phyloP scores from a whole-genome alignment of 2,329 filamentous ascomycete species.

The Paraphaeosphaeria minitans region DNA sequence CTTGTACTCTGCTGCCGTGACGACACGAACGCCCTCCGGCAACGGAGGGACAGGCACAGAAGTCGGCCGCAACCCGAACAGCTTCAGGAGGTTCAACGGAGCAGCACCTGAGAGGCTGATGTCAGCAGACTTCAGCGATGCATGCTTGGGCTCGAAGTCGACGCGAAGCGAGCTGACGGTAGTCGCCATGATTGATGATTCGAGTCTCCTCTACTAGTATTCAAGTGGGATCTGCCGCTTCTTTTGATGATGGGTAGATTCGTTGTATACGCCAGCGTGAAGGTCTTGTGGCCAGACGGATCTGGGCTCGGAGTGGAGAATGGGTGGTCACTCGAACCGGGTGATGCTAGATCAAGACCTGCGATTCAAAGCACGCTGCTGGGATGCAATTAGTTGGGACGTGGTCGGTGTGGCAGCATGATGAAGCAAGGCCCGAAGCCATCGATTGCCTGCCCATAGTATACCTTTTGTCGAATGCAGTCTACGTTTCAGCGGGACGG shows the following conservation, averaged over 20 bases:
- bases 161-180: conserved; percentile 40
- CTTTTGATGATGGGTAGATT: conserved; percentile 49
- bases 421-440: conserved; percentile 39
- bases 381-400: conserved; percentile 40
- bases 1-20: conserved; percentile 71
- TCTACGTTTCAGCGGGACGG: conserved; percentile 51
- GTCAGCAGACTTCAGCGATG: conserved; percentile 46
- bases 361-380: conserved; percentile 45
- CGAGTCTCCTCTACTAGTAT: conserved; percentile 49
- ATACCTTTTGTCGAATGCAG: conserved; percentile 42
- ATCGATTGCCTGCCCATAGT: conserved; percentile 42
- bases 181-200: conserved; percentile 55
- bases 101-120: conserved; percentile 38
- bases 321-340: conserved; percentile 39
- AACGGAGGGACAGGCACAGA: conserved; percentile 26
- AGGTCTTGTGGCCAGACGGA: conserved; percentile 28
- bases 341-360: conserved; percentile 28
- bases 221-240: conserved; percentile 55
- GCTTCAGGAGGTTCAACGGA: conserved; percentile 32
- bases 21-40: conserved; percentile 62
- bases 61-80: conserved; percentile 34
- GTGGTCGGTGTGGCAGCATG: conserved; percentile 26
- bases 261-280: conserved; percentile 50
- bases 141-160: conserved; percentile 40
- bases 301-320: conserved; percentile 26